These are phyloP conservation scores for Alternaria infectoria DNA, from an alignment of 2,329 filamentous ascomycete species.

Conservation along the genomic window DNA sequence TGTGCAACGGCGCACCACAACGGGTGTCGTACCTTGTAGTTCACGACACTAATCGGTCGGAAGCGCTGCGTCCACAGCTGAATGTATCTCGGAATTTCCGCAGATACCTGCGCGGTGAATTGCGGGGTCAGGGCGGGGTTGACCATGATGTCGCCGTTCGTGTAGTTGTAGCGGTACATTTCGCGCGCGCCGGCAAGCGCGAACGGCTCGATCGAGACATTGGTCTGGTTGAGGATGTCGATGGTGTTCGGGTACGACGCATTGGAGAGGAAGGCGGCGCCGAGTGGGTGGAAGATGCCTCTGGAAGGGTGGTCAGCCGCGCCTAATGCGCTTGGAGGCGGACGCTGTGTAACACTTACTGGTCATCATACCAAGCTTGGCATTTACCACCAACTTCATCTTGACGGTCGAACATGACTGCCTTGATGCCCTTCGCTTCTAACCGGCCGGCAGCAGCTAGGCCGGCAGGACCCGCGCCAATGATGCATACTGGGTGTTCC, in stretches of 20 bases:
- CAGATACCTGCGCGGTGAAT: conserved; percentile 31
- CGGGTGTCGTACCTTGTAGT: conserved; percentile 41
- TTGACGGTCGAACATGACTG: conserved; percentile 47
- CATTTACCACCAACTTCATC: conserved; percentile 46
- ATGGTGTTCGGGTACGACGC: conserved; percentile 44
- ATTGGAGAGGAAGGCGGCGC: conserved; percentile 50
- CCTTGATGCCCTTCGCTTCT: conserved; percentile 43
- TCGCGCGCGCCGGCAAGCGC: conserved; percentile 41
- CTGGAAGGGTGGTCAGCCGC: conserved; percentile 46
- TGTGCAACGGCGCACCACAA: conserved; percentile 12
- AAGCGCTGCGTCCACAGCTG: conserved; percentile 43
- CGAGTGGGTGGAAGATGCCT: conserved; percentile 48
- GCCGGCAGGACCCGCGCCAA: conserved; percentile 47
- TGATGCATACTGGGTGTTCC: conserved; percentile 45
- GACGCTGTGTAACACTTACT: conserved; percentile 42
- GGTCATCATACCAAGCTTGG: conserved; percentile 46
- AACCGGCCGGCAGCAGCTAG: conserved; percentile 43
- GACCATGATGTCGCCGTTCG: conserved; percentile 32
- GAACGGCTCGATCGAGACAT: conserved; percentile 41
- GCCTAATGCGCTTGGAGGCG: conserved; percentile 19
- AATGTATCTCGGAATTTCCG: conserved; percentile 45
- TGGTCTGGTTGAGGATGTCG: conserved; percentile 42
- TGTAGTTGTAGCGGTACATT: conserved; percentile 44
- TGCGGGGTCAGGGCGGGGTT: conserved; percentile 29
- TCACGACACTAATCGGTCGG: conserved; percentile 38